Conservation (phyloP, 257 asterid species). For the Capsicum pubescens region DNA sequence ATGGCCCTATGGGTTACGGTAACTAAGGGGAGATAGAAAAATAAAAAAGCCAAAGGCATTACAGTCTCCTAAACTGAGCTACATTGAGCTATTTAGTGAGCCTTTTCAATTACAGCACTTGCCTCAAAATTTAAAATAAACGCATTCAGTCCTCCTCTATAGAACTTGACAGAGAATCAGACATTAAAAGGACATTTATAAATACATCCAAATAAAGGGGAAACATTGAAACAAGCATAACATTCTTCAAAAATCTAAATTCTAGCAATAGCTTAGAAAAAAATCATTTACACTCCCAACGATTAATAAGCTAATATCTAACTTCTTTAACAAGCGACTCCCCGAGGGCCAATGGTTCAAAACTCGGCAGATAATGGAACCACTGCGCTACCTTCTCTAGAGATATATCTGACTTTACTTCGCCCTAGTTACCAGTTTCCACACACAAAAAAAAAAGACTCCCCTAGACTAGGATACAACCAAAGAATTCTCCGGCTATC, state of each 20-base stretch:
- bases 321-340: background rate
- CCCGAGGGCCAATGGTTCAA: background rate
- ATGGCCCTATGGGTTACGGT: background rate
- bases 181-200: background rate
- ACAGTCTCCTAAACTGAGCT: background rate
- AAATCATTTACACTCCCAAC: background rate
- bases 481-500: background rate
- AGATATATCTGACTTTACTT: background rate
- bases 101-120: background rate
- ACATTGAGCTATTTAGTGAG: background rate
- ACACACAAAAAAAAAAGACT: too few species aligned
- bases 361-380: background rate
- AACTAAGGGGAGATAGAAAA: background rate
- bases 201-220: slow-evolving; percentile 11
- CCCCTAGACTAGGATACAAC: background rate
- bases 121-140: background rate
- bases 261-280: background rate
- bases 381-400: background rate
- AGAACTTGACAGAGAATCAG: background rate
- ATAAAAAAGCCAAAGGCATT: background rate
- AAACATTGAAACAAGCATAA: background rate
- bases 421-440: too few species aligned
- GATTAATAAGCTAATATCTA: background rate
- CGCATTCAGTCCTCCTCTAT: background rate
- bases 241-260: background rate